phyloP scores from a whole-genome alignment of 805 yeast genomes.

The Metschnikowia henanensis region DNA sequence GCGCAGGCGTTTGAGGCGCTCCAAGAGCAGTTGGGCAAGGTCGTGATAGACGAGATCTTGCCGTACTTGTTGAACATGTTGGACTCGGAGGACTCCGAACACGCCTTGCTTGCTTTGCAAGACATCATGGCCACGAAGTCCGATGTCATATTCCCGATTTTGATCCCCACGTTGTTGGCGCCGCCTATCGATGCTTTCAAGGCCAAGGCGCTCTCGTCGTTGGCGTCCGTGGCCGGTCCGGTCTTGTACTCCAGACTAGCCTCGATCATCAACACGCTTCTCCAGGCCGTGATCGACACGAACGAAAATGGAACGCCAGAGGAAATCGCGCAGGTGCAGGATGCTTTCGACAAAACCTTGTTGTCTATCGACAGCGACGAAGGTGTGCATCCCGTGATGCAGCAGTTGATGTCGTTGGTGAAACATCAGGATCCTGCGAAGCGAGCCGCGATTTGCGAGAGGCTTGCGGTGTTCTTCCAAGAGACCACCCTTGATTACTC shows the following conservation, averaged over 20 bases:
- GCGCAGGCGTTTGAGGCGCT: slow-evolving; percentile 88
- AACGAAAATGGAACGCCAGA: slow-evolving; percentile 34
- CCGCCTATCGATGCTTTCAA: slow-evolving; percentile 83
- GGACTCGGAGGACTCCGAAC: slow-evolving; percentile 57
- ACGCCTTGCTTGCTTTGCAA: slow-evolving; percentile 83
- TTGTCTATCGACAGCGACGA: slow-evolving; percentile 72
- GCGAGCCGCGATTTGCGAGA: slow-evolving; percentile 62
- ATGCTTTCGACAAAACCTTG: slow-evolving; percentile 67
- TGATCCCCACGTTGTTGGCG: slow-evolving; percentile 78
- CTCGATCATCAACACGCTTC: slow-evolving; percentile 70
- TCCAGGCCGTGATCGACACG: slow-evolving; percentile 52
- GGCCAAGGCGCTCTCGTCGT: slow-evolving; percentile 83
- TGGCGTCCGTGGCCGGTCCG: slow-evolving; percentile 88
- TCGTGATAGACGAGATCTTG: slow-evolving; percentile 83
- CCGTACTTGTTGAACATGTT: slow-evolving; percentile 79
- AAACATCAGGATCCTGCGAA: slow-evolving; percentile 71
- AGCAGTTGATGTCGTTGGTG: slow-evolving; percentile 71
- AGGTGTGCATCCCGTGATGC: slow-evolving; percentile 83
- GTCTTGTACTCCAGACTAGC: slow-evolving; percentile 75
- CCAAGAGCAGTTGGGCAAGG: slow-evolving; percentile 78
- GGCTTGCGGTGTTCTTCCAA: slow-evolving; percentile 71
- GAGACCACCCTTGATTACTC: slow-evolving; percentile 67
- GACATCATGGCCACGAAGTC: slow-evolving; percentile 91
- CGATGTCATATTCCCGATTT: slow-evolving; percentile 89
- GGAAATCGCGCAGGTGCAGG: slow-evolving; percentile 42